Conservation (phyloP, 306 rosid species). For the Begonia peltatifolia region DNA sequence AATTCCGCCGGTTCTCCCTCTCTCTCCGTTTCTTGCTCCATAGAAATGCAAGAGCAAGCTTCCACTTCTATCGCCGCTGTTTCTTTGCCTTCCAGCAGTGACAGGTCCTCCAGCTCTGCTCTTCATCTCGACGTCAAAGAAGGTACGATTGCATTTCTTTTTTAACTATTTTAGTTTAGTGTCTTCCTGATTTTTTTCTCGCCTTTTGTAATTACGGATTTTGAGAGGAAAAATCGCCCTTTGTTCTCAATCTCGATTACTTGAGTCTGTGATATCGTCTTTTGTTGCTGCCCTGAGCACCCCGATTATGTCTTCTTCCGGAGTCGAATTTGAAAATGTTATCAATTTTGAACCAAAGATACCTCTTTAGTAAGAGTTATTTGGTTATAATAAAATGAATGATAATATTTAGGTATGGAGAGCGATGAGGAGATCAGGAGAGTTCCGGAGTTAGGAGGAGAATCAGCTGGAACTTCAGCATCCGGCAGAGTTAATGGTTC, state of each 20-base stretch:
- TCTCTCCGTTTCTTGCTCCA: neutral
- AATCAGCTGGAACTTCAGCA: neutral
- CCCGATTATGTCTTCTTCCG: too few relatives aligned
- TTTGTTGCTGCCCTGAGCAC: too few relatives aligned
- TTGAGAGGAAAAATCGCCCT: too few relatives aligned
- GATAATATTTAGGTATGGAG: neutral
- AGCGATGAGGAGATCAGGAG: constrained; percentile 1
- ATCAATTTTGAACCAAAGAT: too few relatives aligned
- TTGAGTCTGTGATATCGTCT: too few relatives aligned
- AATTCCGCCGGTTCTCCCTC: too few relatives aligned
- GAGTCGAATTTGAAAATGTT: too few relatives aligned
- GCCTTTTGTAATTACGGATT: too few relatives aligned
- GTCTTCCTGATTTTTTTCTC: neutral
- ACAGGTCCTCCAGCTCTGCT: constrained; percentile 12
- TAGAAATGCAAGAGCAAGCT: constrained; percentile 13
- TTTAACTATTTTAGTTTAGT: too few relatives aligned
- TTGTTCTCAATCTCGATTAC: too few relatives aligned
- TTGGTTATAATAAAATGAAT: too few relatives aligned
- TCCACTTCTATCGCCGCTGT: constrained; percentile 12
- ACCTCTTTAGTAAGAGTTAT: too few relatives aligned
- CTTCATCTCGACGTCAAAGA: constrained; percentile 13
- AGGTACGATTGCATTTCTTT: constrained; percentile 1
- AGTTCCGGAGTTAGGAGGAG: neutral
- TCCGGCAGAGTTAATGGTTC: neutral
- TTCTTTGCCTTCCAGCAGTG: constrained; percentile 15